Evolutionary conservation across 352 stramenopile genomes (phyloP), one percentile per base, ranked within the genome.

Genomic region (Phytopythium chamaehyphon): DNA sequence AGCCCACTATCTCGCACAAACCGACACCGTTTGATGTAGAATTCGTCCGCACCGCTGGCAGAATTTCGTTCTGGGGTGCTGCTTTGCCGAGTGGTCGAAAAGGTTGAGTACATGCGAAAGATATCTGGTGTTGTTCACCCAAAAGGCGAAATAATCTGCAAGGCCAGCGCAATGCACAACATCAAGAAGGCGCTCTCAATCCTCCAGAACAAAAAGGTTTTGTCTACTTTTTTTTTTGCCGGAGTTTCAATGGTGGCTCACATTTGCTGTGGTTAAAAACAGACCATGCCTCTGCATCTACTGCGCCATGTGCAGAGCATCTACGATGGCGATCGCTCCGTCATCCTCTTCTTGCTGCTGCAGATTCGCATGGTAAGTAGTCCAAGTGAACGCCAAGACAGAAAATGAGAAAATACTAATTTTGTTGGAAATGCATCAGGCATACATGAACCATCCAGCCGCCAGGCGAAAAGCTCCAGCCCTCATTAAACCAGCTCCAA

Each of bases 91-190:
- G 71, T 91, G 18, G 67, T 91, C 9, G 75, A 91, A 40, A 82
- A 76, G 18, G 66, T 86, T 8, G 77, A 91, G 58, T 58, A 76
- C 59, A 73, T 91, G 66, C 75, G 80, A n/a, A 49, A 49, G 22
- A 76, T 89, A 19, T 64, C 79, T 40, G 80, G 80, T 6, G 46
- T 52, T 3, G 31, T 52, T 6, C n/a, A 10, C 6, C 6, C 33
- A 7, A 52, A 44, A 18, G 6, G 10, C 6, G 31, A 14, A 4
- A 7, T 9, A 19, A 49, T 86, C 38, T 66, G 67, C 33, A 83
- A 71, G 61, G 73, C 80, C 9, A 79, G 73, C n/a, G 62, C 75
- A 1, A 54, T 91, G 23, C 71, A 91, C 66, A 91, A 91, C 51
- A 86, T 91, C 38, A 58, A 51, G 26, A 91, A 91, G 39, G 80